Conservation (phyloP, 148 eudicot species). For the Cornus kousa region DNA sequence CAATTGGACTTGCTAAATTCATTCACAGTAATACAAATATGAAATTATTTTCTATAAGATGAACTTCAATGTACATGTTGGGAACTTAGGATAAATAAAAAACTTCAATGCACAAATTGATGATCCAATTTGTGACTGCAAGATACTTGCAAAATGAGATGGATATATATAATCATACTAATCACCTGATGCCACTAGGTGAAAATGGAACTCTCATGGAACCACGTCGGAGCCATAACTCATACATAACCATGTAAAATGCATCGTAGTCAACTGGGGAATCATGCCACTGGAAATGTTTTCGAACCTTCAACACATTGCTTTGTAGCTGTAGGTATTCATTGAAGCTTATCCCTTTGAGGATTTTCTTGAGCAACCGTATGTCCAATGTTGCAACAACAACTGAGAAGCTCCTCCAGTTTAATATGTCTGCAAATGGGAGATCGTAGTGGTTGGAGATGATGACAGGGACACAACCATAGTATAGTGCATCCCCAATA, state of each 20-base stretch:
- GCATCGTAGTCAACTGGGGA: constrained; percentile 34
- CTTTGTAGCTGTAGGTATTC: constrained; percentile 39
- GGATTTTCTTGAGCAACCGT: constrained; percentile 61
- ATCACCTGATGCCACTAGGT: not conserved
- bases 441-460: constrained; percentile 81
- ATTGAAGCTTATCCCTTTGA: constrained; percentile 30
- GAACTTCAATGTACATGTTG: too few species aligned
- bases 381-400: constrained; percentile 53
- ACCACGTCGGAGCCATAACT: constrained; percentile 49
- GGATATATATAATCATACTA: not conserved
- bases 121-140: too few species aligned
- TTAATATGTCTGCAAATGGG: constrained; percentile 68
- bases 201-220: constrained; percentile 18
- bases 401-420: constrained; percentile 68
- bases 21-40: too few species aligned
- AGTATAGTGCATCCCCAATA: constrained; percentile 69
- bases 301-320: constrained; percentile 35
- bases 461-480: constrained; percentile 87
- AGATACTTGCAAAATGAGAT: too few species aligned
- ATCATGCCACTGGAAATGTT: constrained; percentile 43
- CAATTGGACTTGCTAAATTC: too few species aligned
- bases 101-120: too few species aligned
- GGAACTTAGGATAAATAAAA: too few species aligned
- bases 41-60: too few species aligned
- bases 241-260: constrained; percentile 50